phyloP scores from a whole-genome alignment of 768 basidiomycete genomes.

The Pulveroboletus sp. region DNA sequence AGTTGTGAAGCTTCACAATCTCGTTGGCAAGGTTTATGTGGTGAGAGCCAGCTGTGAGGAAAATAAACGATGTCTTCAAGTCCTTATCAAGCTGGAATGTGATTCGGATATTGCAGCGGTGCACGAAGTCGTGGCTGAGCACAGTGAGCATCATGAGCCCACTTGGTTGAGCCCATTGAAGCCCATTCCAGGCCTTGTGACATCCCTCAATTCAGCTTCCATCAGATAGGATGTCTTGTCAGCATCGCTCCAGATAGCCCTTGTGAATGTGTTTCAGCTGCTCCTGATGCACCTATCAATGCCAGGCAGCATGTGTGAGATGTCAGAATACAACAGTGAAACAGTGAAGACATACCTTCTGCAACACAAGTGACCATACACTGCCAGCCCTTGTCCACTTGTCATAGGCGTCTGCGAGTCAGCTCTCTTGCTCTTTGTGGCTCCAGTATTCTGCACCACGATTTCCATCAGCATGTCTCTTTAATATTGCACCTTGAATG shows the following conservation, averaged over 20 bases:
- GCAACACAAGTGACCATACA: no score
- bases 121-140: not conserved
- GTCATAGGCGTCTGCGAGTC: no score
- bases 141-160: not conserved
- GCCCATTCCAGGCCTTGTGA: not conserved
- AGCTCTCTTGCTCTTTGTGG: conserved; percentile 12
- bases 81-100: not conserved
- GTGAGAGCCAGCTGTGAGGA: not conserved
- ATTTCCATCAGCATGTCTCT: not conserved
- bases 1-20: not conserved
- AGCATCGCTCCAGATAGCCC: conserved; percentile 21
- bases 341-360: no score
- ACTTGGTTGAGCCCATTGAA: not conserved
- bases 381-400: no score
- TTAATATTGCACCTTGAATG: conserved; percentile 10
- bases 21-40: not conserved
- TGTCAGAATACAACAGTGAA: no score
- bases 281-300: no score
- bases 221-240: not conserved
- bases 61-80: not conserved
- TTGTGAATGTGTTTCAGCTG: no score
- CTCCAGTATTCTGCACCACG: conserved; percentile 15
- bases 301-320: no score
- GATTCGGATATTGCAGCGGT: not conserved
- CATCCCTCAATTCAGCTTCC: not conserved